These are phyloP conservation scores for Schizosaccharomyces lindneri DNA, from an alignment of 805 yeast genomes.

Conservation along the genomic window DNA sequence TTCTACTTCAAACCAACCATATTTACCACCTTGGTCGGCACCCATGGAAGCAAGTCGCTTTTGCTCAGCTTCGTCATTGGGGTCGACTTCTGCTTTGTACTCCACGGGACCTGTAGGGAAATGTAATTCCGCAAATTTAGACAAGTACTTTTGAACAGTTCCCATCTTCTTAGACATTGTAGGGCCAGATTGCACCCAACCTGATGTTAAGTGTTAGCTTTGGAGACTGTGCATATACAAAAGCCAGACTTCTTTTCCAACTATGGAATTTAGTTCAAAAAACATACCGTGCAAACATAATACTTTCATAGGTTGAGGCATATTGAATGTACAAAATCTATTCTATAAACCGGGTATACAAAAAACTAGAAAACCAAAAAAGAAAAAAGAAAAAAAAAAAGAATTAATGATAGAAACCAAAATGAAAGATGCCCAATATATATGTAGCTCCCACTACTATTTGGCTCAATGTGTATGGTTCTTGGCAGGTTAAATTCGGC, in stretches of 20 bases:
- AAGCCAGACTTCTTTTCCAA: too few species aligned
- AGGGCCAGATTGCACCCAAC: neutral
- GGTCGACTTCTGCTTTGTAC: neutral
- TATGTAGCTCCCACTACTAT: too few species aligned
- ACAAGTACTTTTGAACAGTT: neutral
- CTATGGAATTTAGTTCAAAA: too few species aligned
- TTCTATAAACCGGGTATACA: neutral
- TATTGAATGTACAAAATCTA: neutral
- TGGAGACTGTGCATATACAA: too few species aligned
- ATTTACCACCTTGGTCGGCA: neutral
- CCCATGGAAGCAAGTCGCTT: neutral
- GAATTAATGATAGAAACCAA: neutral
- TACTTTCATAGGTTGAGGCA: neutral
- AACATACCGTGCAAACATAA: neutral
- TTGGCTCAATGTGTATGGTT: neutral
- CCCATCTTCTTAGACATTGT: neutral
- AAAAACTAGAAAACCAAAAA: neutral
- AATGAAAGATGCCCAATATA: too few species aligned
- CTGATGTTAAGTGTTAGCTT: neutral
- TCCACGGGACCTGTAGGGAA: neutral
- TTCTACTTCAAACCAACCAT: neutral
- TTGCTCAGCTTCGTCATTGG: neutral
- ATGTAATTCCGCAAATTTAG: neutral
- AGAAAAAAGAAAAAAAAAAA: neutral
- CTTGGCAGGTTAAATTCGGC: neutral